Percentiles rank a stretch among this genome's conserved stretches.
phyloP scores from a whole-genome alignment of 768 basidiomycete species.

The Gymnopilus junonius region DNA sequence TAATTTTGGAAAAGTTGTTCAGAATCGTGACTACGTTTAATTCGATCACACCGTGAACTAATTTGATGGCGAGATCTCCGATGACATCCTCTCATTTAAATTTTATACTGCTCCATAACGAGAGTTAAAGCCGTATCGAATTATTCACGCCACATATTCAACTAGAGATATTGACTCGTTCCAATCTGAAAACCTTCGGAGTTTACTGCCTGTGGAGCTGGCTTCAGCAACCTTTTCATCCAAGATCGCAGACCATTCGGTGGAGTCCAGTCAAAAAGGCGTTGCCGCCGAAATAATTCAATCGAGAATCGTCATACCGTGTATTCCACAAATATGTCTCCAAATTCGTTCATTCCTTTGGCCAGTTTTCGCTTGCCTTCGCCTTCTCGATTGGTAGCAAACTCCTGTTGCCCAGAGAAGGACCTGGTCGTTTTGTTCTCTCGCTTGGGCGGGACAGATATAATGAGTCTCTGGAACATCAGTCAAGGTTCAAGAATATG shows the following conservation, averaged over 20 bases:
- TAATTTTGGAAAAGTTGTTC: neutral
- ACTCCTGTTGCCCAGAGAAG: slow-evolving; percentile 86
- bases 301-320: too few relatives aligned
- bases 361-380: slow-evolving; percentile 60
- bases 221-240: neutral
- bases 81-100: neutral
- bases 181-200: neutral
- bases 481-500: slow-evolving; percentile 80
- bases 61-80: neutral
- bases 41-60: neutral
- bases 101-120: neutral
- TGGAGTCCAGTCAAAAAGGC: neutral
- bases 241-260: neutral
- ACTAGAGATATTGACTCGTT: neutral
- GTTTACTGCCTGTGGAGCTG: neutral
- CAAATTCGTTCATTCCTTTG: slow-evolving; percentile 58
- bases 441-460: slow-evolving; percentile 67
- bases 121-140: neutral
- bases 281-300: neutral
- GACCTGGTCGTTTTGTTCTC: slow-evolving; percentile 75
- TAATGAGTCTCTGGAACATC: slow-evolving; percentile 77
- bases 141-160: neutral
- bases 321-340: slow-evolving; percentile 9
- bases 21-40: neutral
- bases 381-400: slow-evolving; percentile 57